Base-by-base conservation (phyloP, 176 grass and related monocot genomes). In the Hordeum marinum region DNA sequence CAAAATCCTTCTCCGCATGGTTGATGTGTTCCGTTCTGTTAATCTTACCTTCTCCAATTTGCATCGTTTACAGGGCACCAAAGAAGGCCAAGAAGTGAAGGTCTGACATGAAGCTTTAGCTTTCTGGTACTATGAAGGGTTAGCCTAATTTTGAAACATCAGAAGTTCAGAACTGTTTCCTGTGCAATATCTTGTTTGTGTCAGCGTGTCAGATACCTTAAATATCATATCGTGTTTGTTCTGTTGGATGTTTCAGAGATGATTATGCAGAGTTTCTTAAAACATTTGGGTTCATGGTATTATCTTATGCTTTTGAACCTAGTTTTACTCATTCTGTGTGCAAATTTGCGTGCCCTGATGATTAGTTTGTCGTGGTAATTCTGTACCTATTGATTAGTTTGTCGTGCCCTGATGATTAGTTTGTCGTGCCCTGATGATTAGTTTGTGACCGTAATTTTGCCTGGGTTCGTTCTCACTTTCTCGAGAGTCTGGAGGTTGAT, bases 1-100 rank as follows among this genome's bases (percentile, higher is more conserved):
- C 7, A 8, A 13, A 42, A 24, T 7, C 0, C 12, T 15, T 75
- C 37, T n/a, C 4, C 54, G 10, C 27, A 17, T 1, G 7, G 43
- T 17, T 31, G 0, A 18, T 2, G 17, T 82, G 11, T 32, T 68
- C 12, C 11, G 3, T 24, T 75, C 2, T 1, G 21, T 6, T 14
- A 7, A 72, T 4, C 24, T 61, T 13, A 42, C 17, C 23, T 69
- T 66, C 39, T 83, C 7, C 0, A 1, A 6, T 20, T 90, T 58
- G 8, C 18, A 39, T 4, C 84, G 34, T 52, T 81, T 15, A 65
- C 60, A 92, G 90, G 60, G 83, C 80, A 80, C 65, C 87, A 3
- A 89, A 89, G 83, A 92, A 89, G 39, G 45, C 66, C 1, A 92
- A 87, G 90, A 92, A 92, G 61, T 92, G 75, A 92, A 89, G 74